phyloP scores from a whole-genome alignment of 179 eudicot genomes.

The Camellia oleifera region DNA sequence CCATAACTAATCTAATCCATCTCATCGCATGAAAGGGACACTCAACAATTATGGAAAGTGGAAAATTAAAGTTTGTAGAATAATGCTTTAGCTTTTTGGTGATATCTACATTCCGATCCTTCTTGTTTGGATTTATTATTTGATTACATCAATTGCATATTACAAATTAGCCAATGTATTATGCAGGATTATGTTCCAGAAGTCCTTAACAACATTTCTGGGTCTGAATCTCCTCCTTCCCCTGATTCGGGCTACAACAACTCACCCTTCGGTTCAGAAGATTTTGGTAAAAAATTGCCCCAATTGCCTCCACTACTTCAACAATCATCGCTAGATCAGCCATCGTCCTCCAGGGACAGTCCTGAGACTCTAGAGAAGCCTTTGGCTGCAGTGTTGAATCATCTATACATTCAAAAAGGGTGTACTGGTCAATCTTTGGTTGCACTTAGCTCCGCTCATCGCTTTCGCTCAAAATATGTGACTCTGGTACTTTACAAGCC shows the following conservation, averaged over 20 bases:
- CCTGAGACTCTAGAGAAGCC: constrained; percentile 17
- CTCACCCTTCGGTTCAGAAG: constrained; percentile 18
- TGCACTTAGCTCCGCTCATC: constrained; percentile 25
- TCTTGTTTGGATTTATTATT: background rate
- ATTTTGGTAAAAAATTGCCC: constrained; percentile 25
- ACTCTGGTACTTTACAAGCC: constrained; percentile 20
- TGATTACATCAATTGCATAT: background rate
- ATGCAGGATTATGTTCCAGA: constrained; percentile 22
- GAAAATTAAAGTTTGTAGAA: background rate
- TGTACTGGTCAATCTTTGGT: constrained; percentile 11
- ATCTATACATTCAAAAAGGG: constrained; percentile 17
- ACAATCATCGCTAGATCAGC: constrained; percentile 17
- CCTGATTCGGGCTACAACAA: constrained; percentile 30
- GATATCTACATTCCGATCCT: constrained; percentile 6
- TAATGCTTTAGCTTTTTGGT: background rate
- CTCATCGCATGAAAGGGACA: background rate
- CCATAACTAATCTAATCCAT: background rate
- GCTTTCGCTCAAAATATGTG: constrained; percentile 17
- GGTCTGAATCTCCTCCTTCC: constrained; percentile 22
- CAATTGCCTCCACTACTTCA: constrained; percentile 28
- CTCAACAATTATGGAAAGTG: background rate
- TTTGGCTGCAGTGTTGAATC: constrained; percentile 16
- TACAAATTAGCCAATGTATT: background rate
- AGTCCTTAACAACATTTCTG: constrained; percentile 3
- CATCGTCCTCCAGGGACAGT: constrained; percentile 9